phyloP scores from a whole-genome alignment of 805 yeast species.

The Spathaspora gorwiae region DNA sequence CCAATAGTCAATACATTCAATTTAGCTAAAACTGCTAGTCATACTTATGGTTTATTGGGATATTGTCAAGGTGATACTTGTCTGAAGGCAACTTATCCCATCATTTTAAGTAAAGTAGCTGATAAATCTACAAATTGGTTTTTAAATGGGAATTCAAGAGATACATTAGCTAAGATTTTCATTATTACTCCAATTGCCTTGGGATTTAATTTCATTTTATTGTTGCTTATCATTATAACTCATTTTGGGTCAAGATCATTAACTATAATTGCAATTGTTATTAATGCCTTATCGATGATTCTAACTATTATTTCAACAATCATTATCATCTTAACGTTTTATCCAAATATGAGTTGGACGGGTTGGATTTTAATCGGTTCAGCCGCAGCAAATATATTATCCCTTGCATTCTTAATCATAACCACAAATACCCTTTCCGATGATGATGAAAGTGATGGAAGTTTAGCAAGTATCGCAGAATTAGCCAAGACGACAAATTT shows the following conservation, averaged over 20 bases:
- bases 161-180: conserved; percentile 49
- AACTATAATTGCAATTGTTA: conserved; percentile 38
- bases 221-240: conserved; percentile 20
- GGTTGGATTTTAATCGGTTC: conserved; percentile 69
- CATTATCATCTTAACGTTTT: conserved; percentile 52
- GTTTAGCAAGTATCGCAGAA: conserved; percentile 11
- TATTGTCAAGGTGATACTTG: conserved; percentile 47
- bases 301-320: conserved; percentile 53
- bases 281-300: conserved; percentile 48
- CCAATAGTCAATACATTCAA: conserved; percentile 52
- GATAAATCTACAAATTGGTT: conserved; percentile 43
- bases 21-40: conserved; percentile 43
- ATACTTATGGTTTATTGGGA: conserved; percentile 64
- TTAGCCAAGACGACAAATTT: neutral
- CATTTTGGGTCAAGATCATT: conserved; percentile 21
- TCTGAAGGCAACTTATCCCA: conserved; percentile 43
- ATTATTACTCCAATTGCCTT: conserved; percentile 65
- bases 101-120: conserved; percentile 28
- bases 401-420: conserved; percentile 46
- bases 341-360: conserved; percentile 67
- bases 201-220: conserved; percentile 47
- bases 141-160: conserved; percentile 42
- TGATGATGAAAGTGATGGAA: conserved; percentile 15
- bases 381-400: conserved; percentile 50
- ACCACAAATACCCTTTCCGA: conserved; percentile 23